These are phyloP conservation scores for Tetradesmus obliquus DNA, from an alignment of 139 green algal genomes.

Conservation along the genomic window DNA sequence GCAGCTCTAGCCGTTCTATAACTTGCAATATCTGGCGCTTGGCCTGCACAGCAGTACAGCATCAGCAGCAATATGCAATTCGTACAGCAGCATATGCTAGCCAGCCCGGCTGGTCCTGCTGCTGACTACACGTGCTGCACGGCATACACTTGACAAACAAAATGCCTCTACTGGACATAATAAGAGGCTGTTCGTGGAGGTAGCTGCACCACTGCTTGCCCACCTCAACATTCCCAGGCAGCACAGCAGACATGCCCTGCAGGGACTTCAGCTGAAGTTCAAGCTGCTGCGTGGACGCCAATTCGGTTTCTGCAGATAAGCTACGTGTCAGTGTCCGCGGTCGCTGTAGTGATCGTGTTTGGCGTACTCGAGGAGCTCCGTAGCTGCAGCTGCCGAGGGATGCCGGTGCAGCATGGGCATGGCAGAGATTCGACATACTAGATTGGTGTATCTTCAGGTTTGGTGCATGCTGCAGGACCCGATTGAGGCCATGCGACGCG, in stretches of 20 bases:
- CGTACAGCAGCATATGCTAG: neutral
- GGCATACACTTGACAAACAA: neutral
- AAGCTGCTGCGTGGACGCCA: neutral
- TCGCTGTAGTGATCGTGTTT: neutral
- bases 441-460: no score
- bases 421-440: neutral
- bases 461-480: no score
- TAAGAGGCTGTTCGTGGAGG: neutral
- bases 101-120: neutral
- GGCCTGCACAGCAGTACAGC: neutral
- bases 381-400: neutral
- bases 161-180: neutral
- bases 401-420: neutral
- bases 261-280: neutral
- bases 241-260: slow-evolving; percentile 12
- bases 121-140: neutral
- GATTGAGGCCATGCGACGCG: no score
- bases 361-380: neutral
- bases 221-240: slow-evolving; percentile 2
- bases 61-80: neutral
- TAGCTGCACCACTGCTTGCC: neutral
- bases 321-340: neutral
- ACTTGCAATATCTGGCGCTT: neutral
- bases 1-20: neutral
- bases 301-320: neutral